Conservation (phyloP, 352 stramenopile genomes). For the Aphanomyces astaci region DNA sequence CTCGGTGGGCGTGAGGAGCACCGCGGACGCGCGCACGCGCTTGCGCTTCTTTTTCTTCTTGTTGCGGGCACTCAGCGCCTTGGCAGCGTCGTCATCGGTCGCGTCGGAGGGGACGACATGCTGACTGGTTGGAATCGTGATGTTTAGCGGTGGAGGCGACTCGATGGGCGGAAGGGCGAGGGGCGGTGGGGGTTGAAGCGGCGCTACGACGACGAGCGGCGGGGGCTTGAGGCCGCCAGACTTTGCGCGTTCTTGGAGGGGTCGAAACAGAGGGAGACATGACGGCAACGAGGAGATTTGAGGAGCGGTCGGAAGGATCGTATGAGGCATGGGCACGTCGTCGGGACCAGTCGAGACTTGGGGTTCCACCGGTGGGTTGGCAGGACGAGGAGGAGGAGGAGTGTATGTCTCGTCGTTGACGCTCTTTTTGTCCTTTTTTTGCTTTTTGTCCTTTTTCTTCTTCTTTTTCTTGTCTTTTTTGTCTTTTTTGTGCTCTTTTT, state of each 20-base stretch:
- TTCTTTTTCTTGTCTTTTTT: constrained; percentile 14
- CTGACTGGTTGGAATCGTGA: constrained; percentile 3
- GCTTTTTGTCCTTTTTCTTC: not conserved
- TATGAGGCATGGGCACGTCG: too few relatives aligned
- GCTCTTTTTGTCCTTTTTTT: not conserved
- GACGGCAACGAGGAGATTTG: too few relatives aligned
- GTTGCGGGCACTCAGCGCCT: constrained; percentile 22
- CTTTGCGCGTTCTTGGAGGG: not conserved
- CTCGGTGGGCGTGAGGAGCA: not conserved
- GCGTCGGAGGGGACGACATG: not conserved
- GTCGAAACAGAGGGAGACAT: not conserved
- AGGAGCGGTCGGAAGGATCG: too few relatives aligned
- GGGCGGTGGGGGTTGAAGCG: not conserved
- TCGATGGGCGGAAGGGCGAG: not conserved
- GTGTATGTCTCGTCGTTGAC: not conserved
- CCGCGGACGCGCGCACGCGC: constrained; percentile 2
- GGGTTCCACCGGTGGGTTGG: too few relatives aligned
- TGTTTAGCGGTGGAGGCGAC: not conserved
- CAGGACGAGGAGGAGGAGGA: not conserved
- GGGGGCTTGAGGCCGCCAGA: not conserved
- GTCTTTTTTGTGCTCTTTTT: constrained; percentile 18
- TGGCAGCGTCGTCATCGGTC: constrained; percentile 2
- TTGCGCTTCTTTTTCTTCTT: constrained; percentile 31
- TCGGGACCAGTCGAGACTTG: too few relatives aligned
- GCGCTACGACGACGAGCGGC: not conserved